Conservation (phyloP, 1,284 basidiomycete species). For the Phellopilus nigrolimitatus region DNA sequence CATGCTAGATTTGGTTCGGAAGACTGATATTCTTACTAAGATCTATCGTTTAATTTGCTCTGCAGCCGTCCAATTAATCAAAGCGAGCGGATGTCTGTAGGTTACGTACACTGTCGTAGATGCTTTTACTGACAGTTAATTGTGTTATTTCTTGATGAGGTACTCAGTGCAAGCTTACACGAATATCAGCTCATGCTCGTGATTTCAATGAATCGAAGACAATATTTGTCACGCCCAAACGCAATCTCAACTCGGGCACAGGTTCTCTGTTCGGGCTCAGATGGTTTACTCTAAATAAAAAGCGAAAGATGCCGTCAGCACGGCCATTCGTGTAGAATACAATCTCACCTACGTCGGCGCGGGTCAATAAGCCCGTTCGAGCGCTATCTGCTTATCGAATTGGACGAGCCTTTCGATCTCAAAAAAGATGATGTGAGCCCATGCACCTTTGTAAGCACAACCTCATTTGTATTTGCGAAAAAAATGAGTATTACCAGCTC, state of each 20-base stretch:
- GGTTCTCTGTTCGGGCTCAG: too few species aligned
- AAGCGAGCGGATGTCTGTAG: too few species aligned
- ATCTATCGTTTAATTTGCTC: too few species aligned
- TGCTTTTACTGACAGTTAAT: constrained; percentile 21
- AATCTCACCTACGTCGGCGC: constrained; percentile 11
- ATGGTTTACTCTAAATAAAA: too few species aligned
- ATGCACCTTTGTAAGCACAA: constrained; percentile 11
- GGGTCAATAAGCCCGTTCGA: constrained; percentile 11
- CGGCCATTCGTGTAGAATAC: constrained; percentile 6
- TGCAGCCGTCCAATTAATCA: too few species aligned
- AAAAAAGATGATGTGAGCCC: constrained; percentile 1
- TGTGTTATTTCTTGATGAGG: constrained; percentile 19
- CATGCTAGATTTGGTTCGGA: too few species aligned
- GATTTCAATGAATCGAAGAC: too few species aligned
- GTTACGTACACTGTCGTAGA: constrained; percentile 18
- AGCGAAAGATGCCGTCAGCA: constrained; percentile 1
- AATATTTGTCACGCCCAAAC: too few species aligned
- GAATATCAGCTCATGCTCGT: constrained; percentile 8
- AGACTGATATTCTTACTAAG: too few species aligned
- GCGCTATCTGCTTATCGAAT: constrained; percentile 14
- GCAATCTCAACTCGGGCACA: too few species aligned
- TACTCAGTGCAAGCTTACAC: neutral
- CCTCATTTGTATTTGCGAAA: neutral
- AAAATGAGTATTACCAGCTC: neutral
- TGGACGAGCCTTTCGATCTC: constrained; percentile 12